Percentiles rank a stretch among this genome's conserved stretches.
Conservation (phyloP, 495 filamentous ascomycete species). For the Penicillium silybi region DNA sequence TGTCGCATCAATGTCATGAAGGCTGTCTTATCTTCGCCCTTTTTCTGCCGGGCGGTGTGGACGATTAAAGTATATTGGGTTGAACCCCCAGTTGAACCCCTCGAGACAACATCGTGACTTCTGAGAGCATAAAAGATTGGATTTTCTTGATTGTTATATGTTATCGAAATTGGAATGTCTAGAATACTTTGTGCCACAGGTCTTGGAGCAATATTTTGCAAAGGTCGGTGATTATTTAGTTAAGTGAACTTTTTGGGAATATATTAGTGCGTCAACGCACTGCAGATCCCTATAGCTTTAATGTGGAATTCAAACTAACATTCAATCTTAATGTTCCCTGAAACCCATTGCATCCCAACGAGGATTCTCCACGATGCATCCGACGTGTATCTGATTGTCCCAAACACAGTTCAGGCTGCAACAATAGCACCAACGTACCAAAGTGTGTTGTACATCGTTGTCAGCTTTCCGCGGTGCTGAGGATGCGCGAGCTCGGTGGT, state of each 20-base stretch:
- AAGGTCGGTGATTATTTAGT: background rate
- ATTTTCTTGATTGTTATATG: background rate
- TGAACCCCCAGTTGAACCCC: background rate
- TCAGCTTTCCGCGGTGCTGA: conserved; percentile 58
- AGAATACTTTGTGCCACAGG: too few relatives aligned
- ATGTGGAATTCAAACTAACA: too few relatives aligned
- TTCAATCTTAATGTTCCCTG: too few relatives aligned
- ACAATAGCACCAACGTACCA: conserved; percentile 58
- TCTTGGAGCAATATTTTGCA: background rate
- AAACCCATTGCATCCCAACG: conserved; percentile 20
- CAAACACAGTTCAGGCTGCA: conserved; percentile 23
- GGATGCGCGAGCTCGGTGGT: conserved; percentile 60
- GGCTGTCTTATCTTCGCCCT: conserved; percentile 15
- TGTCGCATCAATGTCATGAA: background rate
- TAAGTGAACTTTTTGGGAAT: conserved; percentile 48
- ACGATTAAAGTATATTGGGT: background rate
- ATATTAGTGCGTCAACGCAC: too few relatives aligned
- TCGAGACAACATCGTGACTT: background rate
- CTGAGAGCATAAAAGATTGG: background rate
- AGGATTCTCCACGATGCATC: conserved; percentile 28
- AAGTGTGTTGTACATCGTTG: conserved; percentile 58
- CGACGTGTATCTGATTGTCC: conserved; percentile 22
- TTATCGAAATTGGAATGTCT: background rate
- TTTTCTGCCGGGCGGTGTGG: conserved; percentile 22
- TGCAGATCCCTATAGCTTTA: too few relatives aligned